Base-by-base conservation (phyloP, 371 early-diverging fungal species). In the Vairimorpha necatrix region DNA sequence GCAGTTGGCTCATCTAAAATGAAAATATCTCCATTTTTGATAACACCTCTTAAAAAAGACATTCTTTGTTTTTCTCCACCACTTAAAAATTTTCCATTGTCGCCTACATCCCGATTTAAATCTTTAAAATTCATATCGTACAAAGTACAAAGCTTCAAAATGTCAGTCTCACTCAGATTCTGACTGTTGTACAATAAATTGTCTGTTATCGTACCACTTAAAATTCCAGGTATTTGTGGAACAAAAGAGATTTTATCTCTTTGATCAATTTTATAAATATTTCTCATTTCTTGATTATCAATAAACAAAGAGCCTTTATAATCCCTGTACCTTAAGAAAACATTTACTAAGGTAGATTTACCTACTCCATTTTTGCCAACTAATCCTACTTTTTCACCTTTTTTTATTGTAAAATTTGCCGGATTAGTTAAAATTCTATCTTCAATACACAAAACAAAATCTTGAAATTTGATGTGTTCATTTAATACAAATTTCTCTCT, bases 61-160 rank as follows among this genome's bases (percentile, higher is more conserved):
- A 93, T 89, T 75, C 91, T 89, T 83, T 92, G 91, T 80, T 89
- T 90, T 77, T 94, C 93, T 63, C 93, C 93, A 56, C 93, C 93
- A 65, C 90, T 89, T 60, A 93, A 84, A 89, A 90, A 90, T 79
- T 89, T 75, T 6, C 91, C 91, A 20, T 89, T 87, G 78, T 90
- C 90, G n/a, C 91, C 91, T 22, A 90, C 89, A 54, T 84, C 84
- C 28, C 89, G 90, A 0, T 89, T 88, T 76, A 90, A 81, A 65
- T 79, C 75, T 4, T 32, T 32, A 66, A 91, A 89, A 72, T 90
- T 89, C 39, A 89, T 88, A 89, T 87, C 88, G 90, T 85, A 89
- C 89, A 77, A 84, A 81, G 77, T 85, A 87, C 84, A 87, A 87
- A 75, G 82, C 38, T 83, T 87, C 86, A 38, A 85, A 0, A 92